Conservation (phyloP, 441 rosid genomes). For the Aleurites moluccanus region DNA sequence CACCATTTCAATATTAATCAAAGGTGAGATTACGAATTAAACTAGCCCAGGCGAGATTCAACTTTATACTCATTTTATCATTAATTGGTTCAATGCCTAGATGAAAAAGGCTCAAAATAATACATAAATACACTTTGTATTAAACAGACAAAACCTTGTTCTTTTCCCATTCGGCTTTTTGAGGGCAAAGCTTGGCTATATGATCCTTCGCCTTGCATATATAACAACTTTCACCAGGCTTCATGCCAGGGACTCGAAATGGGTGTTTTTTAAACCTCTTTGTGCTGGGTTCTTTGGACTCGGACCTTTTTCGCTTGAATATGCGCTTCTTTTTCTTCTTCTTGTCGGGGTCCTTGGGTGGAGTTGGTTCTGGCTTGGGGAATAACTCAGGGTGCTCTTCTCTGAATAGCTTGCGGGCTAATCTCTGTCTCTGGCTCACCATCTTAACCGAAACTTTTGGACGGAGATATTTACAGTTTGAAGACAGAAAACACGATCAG, state of each 20-base stretch:
- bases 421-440: constrained; percentile 76
- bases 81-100: not conserved
- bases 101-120: not conserved
- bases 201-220: constrained; percentile 78
- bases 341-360: constrained; percentile 63
- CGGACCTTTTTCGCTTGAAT: constrained; percentile 62
- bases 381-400: constrained; percentile 64
- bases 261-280: constrained; percentile 63
- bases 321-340: constrained; percentile 50
- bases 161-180: constrained; percentile 86
- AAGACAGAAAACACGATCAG: not conserved
- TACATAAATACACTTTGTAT: not conserved
- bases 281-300: constrained; percentile 31
- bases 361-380: constrained; percentile 66
- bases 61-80: not conserved
- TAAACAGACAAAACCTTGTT: constrained; percentile 54
- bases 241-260: constrained; percentile 87
- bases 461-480: not conserved
- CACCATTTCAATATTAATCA: not conserved
- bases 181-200: constrained; percentile 80
- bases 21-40: not conserved
- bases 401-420: constrained; percentile 69
- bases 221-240: constrained; percentile 90
- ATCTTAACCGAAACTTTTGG: constrained; percentile 27
- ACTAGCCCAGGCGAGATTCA: too few relatives aligned